Conservation (phyloP, 305 asterid genomes). For the Fraxinus angustifolia region DNA sequence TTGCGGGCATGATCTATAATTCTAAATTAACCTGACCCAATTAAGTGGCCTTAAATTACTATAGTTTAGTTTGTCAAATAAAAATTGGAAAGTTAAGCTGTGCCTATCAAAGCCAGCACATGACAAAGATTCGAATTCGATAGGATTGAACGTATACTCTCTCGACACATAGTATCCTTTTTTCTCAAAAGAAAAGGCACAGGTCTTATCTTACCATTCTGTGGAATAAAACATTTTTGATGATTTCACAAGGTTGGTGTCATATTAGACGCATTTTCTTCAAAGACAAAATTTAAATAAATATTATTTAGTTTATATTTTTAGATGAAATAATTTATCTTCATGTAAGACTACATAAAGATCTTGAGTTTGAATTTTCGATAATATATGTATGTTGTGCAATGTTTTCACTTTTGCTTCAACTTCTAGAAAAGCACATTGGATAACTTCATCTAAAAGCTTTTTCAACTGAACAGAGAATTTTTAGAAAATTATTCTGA, state of each 20-base stretch:
- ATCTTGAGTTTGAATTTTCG: background rate
- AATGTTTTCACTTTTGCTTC: background rate
- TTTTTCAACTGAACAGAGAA: no score
- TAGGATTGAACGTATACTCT: background rate
- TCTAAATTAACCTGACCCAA: background rate
- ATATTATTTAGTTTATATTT: background rate
- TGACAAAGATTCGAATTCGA: background rate
- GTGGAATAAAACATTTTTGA: background rate
- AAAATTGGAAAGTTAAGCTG: slow-evolving; percentile 33
- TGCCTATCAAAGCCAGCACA: slow-evolving; percentile 40
- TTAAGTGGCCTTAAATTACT: background rate
- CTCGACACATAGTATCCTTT: background rate
- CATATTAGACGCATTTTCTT: background rate
- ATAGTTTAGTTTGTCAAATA: background rate
- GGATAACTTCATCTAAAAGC: no score
- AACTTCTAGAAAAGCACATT: no score
- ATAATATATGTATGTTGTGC: no score
- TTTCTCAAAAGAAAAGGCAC: background rate
- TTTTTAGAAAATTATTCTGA: no score
- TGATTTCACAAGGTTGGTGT: background rate
- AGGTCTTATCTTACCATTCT: background rate
- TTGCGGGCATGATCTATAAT: background rate
- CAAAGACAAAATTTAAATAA: background rate
- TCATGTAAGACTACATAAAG: background rate
- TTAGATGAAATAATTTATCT: background rate